A percentile compares a stretch with the other conserved stretches of the same genome.
Evolutionary conservation across 2,329 filamentous ascomycete genomes (phyloP).

Genomic region (Phoma herbarum): DNA sequence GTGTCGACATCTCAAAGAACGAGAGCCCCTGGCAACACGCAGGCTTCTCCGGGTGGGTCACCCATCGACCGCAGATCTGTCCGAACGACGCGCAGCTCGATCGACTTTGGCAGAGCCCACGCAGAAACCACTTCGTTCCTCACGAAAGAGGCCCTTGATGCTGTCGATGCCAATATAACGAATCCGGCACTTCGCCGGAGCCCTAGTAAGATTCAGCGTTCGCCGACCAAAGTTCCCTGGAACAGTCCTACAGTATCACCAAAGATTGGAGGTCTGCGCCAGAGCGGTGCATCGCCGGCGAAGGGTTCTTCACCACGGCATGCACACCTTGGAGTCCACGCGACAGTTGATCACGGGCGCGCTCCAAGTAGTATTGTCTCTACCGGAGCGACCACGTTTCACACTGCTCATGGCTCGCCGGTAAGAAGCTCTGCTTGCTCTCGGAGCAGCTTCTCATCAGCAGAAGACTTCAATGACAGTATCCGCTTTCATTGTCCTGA

Average conservation of each 20-base stretch:
- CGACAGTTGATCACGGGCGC: constrained; percentile 15
- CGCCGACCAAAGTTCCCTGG: constrained; percentile 30
- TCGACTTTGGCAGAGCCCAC: constrained; percentile 26
- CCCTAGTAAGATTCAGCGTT: constrained; percentile 24
- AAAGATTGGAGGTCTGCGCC: constrained; percentile 20
- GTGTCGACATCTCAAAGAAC: constrained; percentile 37
- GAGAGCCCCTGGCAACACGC: constrained; percentile 32
- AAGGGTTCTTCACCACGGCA: constrained; percentile 31
- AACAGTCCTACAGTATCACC: constrained; percentile 34
- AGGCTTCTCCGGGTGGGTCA: constrained; percentile 22
- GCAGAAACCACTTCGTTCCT: constrained; percentile 33
- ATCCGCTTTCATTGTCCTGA: constrained; percentile 11
- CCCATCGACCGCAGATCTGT: constrained; percentile 28
- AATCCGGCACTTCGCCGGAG: constrained; percentile 21
- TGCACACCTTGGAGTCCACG: constrained; percentile 10
- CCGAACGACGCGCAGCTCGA: constrained; percentile 29
- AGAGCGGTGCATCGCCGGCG: constrained; percentile 23
- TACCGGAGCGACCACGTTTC: constrained; percentile 33
- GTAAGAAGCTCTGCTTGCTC: constrained; percentile 41
- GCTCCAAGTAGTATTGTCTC: constrained; percentile 30
- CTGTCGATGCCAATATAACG: constrained; percentile 33
- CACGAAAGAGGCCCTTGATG: constrained; percentile 40
- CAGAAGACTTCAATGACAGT: constrained; percentile 24
- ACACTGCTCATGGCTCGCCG: constrained; percentile 37
- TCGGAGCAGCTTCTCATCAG: constrained; percentile 31